phyloP scores from a whole-genome alignment of 1,284 basidiomycete genomes.

The Malassezia japonica region DNA sequence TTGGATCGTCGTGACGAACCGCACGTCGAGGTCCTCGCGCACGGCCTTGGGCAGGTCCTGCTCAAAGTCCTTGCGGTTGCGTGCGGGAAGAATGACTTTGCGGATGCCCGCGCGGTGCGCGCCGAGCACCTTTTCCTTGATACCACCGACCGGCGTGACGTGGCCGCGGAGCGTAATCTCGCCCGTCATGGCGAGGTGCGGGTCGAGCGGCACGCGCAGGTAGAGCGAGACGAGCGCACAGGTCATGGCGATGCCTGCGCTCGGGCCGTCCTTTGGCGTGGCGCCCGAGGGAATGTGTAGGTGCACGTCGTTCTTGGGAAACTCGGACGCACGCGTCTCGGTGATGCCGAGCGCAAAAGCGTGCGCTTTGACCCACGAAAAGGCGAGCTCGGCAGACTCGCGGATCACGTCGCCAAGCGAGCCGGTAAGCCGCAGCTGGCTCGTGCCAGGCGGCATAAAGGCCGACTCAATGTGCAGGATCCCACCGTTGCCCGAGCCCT shows the following conservation, averaged over 20 bases:
- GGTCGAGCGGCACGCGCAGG: conserved; percentile 57
- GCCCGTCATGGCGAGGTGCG: conserved; percentile 44
- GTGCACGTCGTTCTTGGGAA: conserved; percentile 71
- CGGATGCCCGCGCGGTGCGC: conserved; percentile 64
- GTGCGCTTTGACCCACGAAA: conserved; percentile 61
- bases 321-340: conserved; percentile 59
- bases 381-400: conserved; percentile 74
- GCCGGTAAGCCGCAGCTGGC: conserved; percentile 66
- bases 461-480: conserved; percentile 73
- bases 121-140: conserved; percentile 43
- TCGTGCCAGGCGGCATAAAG: conserved; percentile 60
- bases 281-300: conserved; percentile 77
- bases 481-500: conserved; percentile 75
- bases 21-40: conserved; percentile 63
- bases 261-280: conserved; percentile 78
- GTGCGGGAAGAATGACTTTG: conserved; percentile 69
- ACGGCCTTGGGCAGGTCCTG: conserved; percentile 68
- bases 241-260: conserved; percentile 73
- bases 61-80: conserved; percentile 74
- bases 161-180: conserved; percentile 43
- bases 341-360: conserved; percentile 72
- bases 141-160: conserved; percentile 44
- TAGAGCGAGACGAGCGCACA: conserved; percentile 74
- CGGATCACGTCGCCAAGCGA: conserved; percentile 64
- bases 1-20: conserved; percentile 65